Percentiles rank a stretch among this genome's conserved stretches.
Conservation (phyloP, 2,329 filamentous ascomycete genomes). For the Arthrobotrys sinensis region DNA sequence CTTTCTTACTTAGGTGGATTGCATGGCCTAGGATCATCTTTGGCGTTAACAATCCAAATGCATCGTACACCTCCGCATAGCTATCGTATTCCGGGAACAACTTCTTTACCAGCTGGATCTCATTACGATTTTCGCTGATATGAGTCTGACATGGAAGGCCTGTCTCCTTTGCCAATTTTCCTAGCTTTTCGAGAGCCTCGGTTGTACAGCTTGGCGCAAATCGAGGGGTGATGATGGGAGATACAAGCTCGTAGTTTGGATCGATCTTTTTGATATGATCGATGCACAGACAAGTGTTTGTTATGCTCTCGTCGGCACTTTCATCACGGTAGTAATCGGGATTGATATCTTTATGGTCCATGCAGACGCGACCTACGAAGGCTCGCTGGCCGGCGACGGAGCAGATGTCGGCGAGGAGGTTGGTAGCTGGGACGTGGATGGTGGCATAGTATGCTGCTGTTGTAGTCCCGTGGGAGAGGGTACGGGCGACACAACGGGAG, state of each 20-base stretch:
- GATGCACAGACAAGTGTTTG: constrained; percentile 75
- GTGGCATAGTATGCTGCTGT: constrained; percentile 96
- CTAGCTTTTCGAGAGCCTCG: constrained; percentile 76
- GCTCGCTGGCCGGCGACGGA: constrained; percentile 85
- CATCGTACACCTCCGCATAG: constrained; percentile 87
- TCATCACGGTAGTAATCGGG: constrained; percentile 86
- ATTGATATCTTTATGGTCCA: constrained; percentile 79
- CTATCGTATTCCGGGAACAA: constrained; percentile 77
- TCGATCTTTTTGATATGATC: constrained; percentile 78
- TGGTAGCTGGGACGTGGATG: constrained; percentile 87
- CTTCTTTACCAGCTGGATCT: constrained; percentile 79
- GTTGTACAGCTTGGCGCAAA: constrained; percentile 77
- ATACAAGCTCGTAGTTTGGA: constrained; percentile 76
- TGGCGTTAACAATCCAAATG: constrained; percentile 77
- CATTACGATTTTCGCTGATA: constrained; percentile 84
- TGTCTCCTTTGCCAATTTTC: constrained; percentile 75
- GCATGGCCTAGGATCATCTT: constrained; percentile 89
- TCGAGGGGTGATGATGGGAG: constrained; percentile 83
- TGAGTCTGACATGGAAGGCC: constrained; percentile 86
- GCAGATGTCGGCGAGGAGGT: constrained; percentile 88
- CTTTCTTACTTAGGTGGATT: constrained; percentile 79
- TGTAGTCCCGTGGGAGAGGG: constrained; percentile 90
- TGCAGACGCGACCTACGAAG: constrained; percentile 93
- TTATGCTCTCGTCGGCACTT: constrained; percentile 73
- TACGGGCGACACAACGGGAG: constrained; percentile 81